Conservation (phyloP, 2,329 filamentous ascomycete genomes). For the Madurella fahalii region DNA sequence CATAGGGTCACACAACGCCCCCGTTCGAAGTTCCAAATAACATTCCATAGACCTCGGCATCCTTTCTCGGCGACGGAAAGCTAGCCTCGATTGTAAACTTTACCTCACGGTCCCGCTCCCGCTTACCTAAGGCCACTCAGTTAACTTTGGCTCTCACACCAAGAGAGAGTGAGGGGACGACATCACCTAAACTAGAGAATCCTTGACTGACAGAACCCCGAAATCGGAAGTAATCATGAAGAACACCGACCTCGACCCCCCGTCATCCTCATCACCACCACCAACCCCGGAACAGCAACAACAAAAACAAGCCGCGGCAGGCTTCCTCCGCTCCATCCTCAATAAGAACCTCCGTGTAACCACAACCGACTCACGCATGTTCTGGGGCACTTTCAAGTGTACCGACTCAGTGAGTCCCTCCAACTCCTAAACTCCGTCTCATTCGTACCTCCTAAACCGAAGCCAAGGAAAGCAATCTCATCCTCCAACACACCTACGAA, state of each 20-base stretch:
- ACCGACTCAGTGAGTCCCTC: constrained; percentile 70
- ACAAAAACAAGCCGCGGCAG: constrained; percentile 45
- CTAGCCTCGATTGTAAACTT: too few species aligned
- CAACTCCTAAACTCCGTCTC: not conserved
- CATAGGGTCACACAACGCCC: too few species aligned
- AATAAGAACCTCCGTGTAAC: constrained; percentile 76
- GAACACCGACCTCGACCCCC: not conserved
- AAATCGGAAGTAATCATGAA: not conserved
- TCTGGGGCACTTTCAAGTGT: constrained; percentile 88
- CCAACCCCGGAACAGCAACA: not conserved
- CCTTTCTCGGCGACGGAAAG: too few species aligned
- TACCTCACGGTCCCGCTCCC: too few species aligned
- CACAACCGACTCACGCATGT: constrained; percentile 80
- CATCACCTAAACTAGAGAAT: too few species aligned
- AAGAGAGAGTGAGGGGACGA: too few species aligned
- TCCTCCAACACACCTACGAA: constrained; percentile 81
- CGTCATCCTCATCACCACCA: not conserved
- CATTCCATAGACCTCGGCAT: too few species aligned
- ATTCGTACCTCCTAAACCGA: not conserved
- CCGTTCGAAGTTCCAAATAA: too few species aligned
- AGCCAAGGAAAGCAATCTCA: constrained; percentile 75
- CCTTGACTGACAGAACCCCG: too few species aligned
- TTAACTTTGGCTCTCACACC: too few species aligned
- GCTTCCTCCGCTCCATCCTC: constrained; percentile 62
- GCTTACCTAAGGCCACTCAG: too few species aligned